These are phyloP conservation scores for Candida quercuum DNA, from an alignment of 805 yeast genomes.

Conservation along the genomic window DNA sequence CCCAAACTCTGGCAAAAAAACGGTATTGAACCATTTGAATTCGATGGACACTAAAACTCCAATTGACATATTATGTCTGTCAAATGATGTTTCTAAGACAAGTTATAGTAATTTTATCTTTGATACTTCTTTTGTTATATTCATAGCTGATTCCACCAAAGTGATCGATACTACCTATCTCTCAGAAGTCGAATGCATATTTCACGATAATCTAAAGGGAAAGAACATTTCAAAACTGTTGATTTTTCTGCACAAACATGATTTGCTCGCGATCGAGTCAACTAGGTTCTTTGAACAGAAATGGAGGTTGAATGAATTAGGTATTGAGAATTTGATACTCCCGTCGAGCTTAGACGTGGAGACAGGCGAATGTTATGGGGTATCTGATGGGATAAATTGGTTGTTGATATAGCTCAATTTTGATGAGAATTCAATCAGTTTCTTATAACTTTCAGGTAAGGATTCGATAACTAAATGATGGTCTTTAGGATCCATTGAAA, in stretches of 20 bases:
- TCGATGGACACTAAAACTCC: constrained; percentile 6
- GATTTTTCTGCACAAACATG: constrained; percentile 19
- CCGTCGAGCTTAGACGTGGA: constrained; percentile 13
- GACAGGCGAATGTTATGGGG: constrained; percentile 12
- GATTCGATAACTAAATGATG: constrained; percentile 4
- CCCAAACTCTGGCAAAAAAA: constrained; percentile 14
- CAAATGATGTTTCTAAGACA: constrained; percentile 14
- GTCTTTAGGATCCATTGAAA: constrained; percentile 12
- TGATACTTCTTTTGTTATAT: constrained; percentile 13
- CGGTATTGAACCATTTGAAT: constrained; percentile 12
- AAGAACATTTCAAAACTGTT: constrained; percentile 8
- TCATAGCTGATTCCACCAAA: constrained; percentile 18
- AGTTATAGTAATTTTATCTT: constrained; percentile 17
- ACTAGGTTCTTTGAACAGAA: constrained; percentile 11
- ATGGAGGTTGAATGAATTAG: constrained; percentile 4
- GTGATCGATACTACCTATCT: not conserved
- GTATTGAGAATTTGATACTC: constrained; percentile 13
- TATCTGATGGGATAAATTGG: constrained; percentile 24
- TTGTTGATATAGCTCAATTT: constrained; percentile 19
- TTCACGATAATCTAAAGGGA: not conserved
- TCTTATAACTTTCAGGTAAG: constrained; percentile 25
- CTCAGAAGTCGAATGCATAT: not conserved
- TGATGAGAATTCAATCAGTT: constrained; percentile 20
- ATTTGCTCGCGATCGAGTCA: constrained; percentile 5
- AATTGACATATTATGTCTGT: constrained; percentile 14